phyloP scores from a whole-genome alignment of 169 alveolate species.

The Cryptosporidium ryanae region DNA sequence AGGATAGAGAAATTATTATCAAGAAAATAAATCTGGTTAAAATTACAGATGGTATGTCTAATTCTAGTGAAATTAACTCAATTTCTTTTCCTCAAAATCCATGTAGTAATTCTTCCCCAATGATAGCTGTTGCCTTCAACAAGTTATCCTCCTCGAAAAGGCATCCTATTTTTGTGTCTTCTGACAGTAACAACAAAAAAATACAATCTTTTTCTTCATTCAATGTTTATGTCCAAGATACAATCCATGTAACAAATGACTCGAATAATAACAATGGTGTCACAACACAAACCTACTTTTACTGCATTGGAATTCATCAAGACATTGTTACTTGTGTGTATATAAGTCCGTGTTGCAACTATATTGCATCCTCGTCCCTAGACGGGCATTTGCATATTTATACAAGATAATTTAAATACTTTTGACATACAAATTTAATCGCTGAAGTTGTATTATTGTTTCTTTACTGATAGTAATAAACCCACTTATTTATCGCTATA shows the following conservation, averaged over 20 bases:
- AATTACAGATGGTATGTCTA: constrained; percentile 61
- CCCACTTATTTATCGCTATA: background rate
- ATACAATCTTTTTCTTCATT: constrained; percentile 64
- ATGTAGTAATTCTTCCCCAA: constrained; percentile 1
- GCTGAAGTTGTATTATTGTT: no score
- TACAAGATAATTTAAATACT: constrained; percentile 1
- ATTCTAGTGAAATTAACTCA: constrained; percentile 53
- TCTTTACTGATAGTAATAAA: no score
- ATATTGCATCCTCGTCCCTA: constrained; percentile 49
- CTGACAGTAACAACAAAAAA: constrained; percentile 28
- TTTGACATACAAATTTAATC: no score
- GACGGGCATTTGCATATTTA: constrained; percentile 57
- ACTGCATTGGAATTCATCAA: constrained; percentile 32
- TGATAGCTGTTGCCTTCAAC: constrained; percentile 45
- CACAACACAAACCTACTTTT: constrained; percentile 13
- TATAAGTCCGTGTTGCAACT: constrained; percentile 43
- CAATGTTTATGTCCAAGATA: constrained; percentile 61
- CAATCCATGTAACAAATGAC: background rate
- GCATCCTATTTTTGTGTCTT: constrained; percentile 59
- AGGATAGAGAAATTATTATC: constrained; percentile 9
- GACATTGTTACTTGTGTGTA: constrained; percentile 40
- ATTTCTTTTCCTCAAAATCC: constrained; percentile 5
- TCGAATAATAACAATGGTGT: background rate
- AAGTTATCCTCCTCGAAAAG: constrained; percentile 43
- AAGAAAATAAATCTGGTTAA: constrained; percentile 51